Base-by-base conservation (phyloP, 371 early-diverging fungal species). In the Globomyces sp. region DNA sequence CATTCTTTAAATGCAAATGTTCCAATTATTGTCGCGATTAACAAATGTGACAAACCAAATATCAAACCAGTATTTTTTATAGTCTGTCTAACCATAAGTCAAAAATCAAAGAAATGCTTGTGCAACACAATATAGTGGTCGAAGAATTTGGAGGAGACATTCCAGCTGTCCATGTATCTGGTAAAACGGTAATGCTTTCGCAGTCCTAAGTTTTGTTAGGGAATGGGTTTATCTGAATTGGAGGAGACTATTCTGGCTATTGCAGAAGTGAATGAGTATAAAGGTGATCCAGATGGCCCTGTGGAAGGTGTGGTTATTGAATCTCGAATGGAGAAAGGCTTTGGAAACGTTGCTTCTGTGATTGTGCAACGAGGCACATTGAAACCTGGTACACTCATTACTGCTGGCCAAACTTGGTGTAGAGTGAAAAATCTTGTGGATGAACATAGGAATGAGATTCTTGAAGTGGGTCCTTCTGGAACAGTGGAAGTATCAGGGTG, bases 111-210 rank as follows among this genome's bases (percentile, higher is more conserved):
- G 87, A 91, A 66, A 88, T 86, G 10, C 74, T 98, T 52, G 75
- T 94, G 50, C 80, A 85, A 46, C 79, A 94, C 65, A 90, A 88
- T 48, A 80, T 98, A 5, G 87, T 91, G 40, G 77, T 93, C 10
- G 98, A 98, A 73, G 95, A 94, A n/a, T 81, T 89, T 61, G 96
- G 95, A 11, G 98, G 98, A 10, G 97, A 96, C 55, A 88, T 94
- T 5, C 95, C 91, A 45, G 85, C 86, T 8, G 92, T 96, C 2
- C 86, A 92, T 70, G 89, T 98, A 0, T 94, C 95, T 1, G 95
- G 91, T 3, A 70, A 93, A 57, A 96, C 90, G 2, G 84, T 79
- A 58, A 47, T 52, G 2, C 24, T 45, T 39, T 55, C n/a, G 39
- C 5, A 24, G 24, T 24, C 24, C 24, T 24, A 24, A 24, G 24